Evolutionary conservation across 495 filamentous ascomycete species (phyloP), one percentile per base, ranked within the genome.

Genomic region (Annulohypoxylon moriforme): DNA sequence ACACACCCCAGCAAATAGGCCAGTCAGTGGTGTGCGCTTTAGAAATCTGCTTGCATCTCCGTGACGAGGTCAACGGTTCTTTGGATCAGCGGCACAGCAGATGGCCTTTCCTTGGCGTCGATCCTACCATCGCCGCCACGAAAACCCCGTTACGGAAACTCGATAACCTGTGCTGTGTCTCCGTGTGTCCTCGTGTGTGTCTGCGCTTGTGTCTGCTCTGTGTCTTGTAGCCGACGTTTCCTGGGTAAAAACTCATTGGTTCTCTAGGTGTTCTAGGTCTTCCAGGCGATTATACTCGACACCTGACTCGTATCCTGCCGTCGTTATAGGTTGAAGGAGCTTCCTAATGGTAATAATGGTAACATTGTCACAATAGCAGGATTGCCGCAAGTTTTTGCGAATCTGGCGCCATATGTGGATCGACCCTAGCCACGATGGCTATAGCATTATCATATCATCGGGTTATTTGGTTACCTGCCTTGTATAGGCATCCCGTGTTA

Each of bases 401-500:
- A 70, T 70, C 71, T 71, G 67, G 71, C 71, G 71, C 63, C 50
- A 74, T 74, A 29, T 56, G 71, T 60, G 62, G 67, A 68, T 59
- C 53, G 53, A 70, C 58, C 71, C 61, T 60, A 71, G 62, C 63
- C 58, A 71, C 67, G 67, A 71, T 64, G 67, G 67, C 46, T 66
- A 71, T 74, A 74, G 25, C 49, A 36, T 42, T 67, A 69, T 70
- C 67, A 74, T 74, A 63, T 67, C 62, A 59, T 70, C 62, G 67
- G 67, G 71, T 67, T 71, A 74, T 70, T 57, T 67, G 67, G 71
- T 74, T 74, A 74, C 71, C 71, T 74, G 71, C 71, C 71, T 74
- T 74, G 71, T 74, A 70, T 70, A 74, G 71, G 62, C 71, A 74
- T 70, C 60, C 71, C 67, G 71, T 74, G 71, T 74, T 70, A 74